phyloP scores from a whole-genome alignment of 768 basidiomycete species.

The Xanthoconium stramineum region DNA sequence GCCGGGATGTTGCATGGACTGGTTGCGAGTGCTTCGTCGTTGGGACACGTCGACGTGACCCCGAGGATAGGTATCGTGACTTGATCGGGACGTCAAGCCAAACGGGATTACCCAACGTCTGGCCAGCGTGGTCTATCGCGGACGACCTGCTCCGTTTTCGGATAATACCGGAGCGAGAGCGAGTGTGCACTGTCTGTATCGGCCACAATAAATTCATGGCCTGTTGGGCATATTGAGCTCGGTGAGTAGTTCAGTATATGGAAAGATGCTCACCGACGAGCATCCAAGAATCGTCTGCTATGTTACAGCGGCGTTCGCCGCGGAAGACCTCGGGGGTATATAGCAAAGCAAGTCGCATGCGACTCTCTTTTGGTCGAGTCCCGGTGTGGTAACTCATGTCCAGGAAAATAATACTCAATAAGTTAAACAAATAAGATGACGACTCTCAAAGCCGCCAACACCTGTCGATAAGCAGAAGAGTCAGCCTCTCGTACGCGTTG shows the following conservation, averaged over 20 bases:
- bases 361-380: neutral
- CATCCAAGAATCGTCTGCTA: slow-evolving; percentile 28
- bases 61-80: neutral
- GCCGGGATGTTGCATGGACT: neutral
- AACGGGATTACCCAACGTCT: neutral
- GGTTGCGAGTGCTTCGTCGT: neutral
- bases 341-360: neutral
- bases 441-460: slow-evolving; percentile 5
- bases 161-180: slow-evolving; percentile 64
- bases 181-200: slow-evolving; percentile 75
- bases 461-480: neutral
- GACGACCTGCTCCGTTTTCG: slow-evolving; percentile 57
- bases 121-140: slow-evolving; percentile 39
- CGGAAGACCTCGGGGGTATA: slow-evolving; percentile 12
- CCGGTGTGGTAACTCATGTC: neutral
- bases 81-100: neutral
- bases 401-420: slow-evolving; percentile 10
- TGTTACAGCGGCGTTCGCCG: slow-evolving; percentile 4
- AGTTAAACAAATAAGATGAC: slow-evolving; percentile 2
- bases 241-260: neutral
- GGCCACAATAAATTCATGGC: slow-evolving; percentile 85
- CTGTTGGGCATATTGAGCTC: slow-evolving; percentile 31
- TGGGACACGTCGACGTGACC: neutral
- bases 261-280: slow-evolving; percentile 23
- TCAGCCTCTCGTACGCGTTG: neutral